Evolutionary conservation across 805 yeast species (phyloP).

Genomic region (Lachancea cidri): DNA sequence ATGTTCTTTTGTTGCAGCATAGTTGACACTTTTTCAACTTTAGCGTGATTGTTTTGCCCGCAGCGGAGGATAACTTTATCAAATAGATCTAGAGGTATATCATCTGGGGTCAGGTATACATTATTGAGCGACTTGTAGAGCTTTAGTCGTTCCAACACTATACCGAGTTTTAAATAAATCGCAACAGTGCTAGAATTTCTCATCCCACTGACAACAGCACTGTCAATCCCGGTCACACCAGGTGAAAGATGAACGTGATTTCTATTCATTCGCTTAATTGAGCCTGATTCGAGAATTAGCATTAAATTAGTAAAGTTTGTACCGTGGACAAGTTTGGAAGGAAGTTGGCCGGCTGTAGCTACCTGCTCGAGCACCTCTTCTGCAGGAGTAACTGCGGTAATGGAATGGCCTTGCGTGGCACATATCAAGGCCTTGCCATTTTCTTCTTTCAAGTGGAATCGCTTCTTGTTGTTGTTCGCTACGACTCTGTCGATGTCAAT

Average conservation of each 20-base stretch:
- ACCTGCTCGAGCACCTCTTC: constrained; percentile 41
- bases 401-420: constrained; percentile 92
- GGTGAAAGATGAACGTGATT: constrained; percentile 84
- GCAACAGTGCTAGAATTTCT: constrained; percentile 49
- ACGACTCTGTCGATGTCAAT: constrained; percentile 62
- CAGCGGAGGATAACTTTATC: constrained; percentile 20
- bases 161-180: constrained; percentile 56
- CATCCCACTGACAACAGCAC: constrained; percentile 66
- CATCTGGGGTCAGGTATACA: constrained; percentile 66
- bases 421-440: constrained; percentile 44
- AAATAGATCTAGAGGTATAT: constrained; percentile 28
- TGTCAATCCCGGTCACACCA: constrained; percentile 41
- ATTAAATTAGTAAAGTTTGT: constrained; percentile 50
- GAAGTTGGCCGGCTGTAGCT: constrained; percentile 39
- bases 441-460: constrained; percentile 49
- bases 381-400: constrained; percentile 38
- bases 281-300: constrained; percentile 46
- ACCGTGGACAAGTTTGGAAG: constrained; percentile 68
- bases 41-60: neutral
- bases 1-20: neutral
- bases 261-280: constrained; percentile 64
- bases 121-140: constrained; percentile 67
- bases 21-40: neutral
- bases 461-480: constrained; percentile 56
- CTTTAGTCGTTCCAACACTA: constrained; percentile 33